phyloP scores from a whole-genome alignment of 257 asterid species.

The Primulina eburnea region DNA sequence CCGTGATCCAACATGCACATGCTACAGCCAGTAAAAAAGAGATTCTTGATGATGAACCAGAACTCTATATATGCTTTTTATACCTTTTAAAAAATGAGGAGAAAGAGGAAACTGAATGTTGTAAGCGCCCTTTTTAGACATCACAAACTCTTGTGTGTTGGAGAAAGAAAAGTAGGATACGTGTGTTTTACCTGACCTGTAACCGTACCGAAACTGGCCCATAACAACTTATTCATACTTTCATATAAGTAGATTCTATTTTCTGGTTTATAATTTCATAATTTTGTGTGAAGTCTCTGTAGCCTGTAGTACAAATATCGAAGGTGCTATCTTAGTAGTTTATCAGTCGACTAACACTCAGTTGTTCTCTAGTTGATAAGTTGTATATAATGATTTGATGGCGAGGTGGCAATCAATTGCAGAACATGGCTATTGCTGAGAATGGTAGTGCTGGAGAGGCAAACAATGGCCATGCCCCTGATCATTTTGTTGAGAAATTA shows the following conservation, averaged over 20 bases:
- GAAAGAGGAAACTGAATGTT: too few species aligned
- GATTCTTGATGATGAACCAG: too few species aligned
- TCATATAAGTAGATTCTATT: neutral
- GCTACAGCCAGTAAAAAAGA: too few species aligned
- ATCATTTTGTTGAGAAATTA: conserved; percentile 31
- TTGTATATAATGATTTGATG: conserved; percentile 21
- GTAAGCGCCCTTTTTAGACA: too few species aligned
- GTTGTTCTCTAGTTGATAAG: conserved; percentile 6
- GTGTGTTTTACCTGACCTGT: too few species aligned
- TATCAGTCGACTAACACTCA: neutral
- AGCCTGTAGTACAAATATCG: neutral
- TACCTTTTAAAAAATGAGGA: neutral
- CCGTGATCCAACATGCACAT: too few species aligned
- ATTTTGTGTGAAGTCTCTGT: neutral
- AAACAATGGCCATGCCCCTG: conserved; percentile 29
- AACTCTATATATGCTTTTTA: too few species aligned
- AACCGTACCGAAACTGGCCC: too few species aligned
- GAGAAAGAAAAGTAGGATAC: too few species aligned
- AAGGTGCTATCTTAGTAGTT: neutral
- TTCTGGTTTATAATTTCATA: neutral
- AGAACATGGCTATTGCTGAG: conserved; percentile 43
- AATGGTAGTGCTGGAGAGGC: conserved; percentile 34
- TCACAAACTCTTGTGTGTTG: too few species aligned
- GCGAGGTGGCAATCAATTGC: conserved; percentile 31
- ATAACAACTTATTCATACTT: too few species aligned